phyloP scores from a whole-genome alignment of 2,329 filamentous ascomycete species.

The Tolypocladium pustulatum region DNA sequence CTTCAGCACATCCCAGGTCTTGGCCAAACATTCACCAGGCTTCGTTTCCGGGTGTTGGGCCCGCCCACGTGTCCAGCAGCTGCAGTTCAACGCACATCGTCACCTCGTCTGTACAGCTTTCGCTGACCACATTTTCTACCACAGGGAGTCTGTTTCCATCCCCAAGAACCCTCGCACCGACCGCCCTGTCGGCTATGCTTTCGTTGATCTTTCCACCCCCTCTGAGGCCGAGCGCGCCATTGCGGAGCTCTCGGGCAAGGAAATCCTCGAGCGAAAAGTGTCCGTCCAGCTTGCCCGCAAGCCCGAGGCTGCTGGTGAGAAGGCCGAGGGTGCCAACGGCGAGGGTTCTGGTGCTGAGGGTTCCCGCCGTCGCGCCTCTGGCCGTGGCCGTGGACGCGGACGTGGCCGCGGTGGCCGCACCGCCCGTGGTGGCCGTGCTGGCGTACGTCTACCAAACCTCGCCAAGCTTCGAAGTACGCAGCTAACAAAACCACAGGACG shows the following conservation, averaged over 20 bases:
- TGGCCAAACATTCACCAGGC: background rate
- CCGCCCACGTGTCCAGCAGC: background rate
- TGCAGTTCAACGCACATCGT: background rate
- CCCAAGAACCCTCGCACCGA: constrained; percentile 98
- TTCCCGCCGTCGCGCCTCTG: constrained; percentile 50
- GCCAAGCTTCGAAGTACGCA: background rate
- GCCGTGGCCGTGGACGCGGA: constrained; percentile 57
- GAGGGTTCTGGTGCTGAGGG: constrained; percentile 64
- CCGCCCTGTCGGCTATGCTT: constrained; percentile 96
- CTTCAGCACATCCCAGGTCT: background rate
- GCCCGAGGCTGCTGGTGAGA: constrained; percentile 76
- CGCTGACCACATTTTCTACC: constrained; percentile 16
- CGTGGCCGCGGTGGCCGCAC: constrained; percentile 57
- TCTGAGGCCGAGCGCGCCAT: constrained; percentile 94
- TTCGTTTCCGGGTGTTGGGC: background rate
- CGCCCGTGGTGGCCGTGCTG: constrained; percentile 45
- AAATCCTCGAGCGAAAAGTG: constrained; percentile 97
- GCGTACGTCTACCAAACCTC: constrained; percentile 12
- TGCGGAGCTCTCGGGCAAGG: constrained; percentile 88
- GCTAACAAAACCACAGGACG: constrained; percentile 14
- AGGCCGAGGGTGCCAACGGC: constrained; percentile 62
- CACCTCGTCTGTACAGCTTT: background rate
- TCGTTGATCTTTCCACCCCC: constrained; percentile 93
- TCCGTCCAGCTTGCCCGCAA: constrained; percentile 98
- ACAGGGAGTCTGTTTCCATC: constrained; percentile 95